phyloP scores from a whole-genome alignment of 202 grass and related monocot genomes.

The Panicum virgatum region DNA sequence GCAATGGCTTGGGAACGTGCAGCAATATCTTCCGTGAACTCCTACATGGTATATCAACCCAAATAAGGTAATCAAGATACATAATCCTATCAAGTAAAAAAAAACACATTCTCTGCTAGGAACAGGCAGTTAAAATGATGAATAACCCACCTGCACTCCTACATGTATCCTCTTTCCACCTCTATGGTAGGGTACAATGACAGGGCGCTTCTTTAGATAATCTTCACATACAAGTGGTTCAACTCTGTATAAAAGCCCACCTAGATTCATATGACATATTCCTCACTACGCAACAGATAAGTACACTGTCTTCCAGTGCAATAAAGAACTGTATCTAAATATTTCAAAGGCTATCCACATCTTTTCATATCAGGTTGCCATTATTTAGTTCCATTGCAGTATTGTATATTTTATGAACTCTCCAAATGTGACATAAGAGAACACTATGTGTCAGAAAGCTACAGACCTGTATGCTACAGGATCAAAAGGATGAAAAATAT shows the following conservation, averaged over 20 bases:
- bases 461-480: constrained; percentile 94
- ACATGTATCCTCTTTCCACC: constrained; percentile 95
- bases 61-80: constrained; percentile 37
- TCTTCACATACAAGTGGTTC: constrained; percentile 99
- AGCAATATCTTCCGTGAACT: constrained; percentile 75
- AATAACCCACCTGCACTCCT: constrained; percentile 73
- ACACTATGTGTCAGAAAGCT: constrained; percentile 9
- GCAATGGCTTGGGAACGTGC: constrained; percentile 53
- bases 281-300: constrained; percentile 53
- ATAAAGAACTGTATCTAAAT: constrained; percentile 29
- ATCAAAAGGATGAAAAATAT: constrained; percentile 98
- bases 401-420: constrained; percentile 26
- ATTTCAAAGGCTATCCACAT: not conserved
- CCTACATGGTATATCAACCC: constrained; percentile 57
- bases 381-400: constrained; percentile 5
- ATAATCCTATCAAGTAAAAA: constrained; percentile 12
- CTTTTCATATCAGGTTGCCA: constrained; percentile 13
- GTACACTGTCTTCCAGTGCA: constrained; percentile 42
- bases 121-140: constrained; percentile 36
- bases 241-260: constrained; percentile 80
- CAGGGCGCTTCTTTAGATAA: constrained; percentile 70
- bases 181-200: constrained; percentile 94
- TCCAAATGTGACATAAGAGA: not conserved
- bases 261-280: constrained; percentile 59
- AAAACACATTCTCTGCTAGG: not conserved